Conservation (phyloP, 2,329 filamentous ascomycete species). For the Pseudofabraea citricarpa region DNA sequence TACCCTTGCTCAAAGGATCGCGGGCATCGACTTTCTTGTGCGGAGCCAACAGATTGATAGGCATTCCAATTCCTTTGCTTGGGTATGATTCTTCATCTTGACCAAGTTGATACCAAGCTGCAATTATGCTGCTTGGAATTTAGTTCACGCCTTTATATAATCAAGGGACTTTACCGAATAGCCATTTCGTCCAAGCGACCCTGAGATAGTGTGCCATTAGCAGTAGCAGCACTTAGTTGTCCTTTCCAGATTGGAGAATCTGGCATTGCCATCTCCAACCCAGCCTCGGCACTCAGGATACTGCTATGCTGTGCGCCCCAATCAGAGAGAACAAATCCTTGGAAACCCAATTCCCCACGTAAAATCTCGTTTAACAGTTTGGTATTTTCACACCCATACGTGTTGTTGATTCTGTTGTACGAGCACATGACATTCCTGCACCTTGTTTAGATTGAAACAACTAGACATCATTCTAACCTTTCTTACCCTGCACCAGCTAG, state of each 20-base stretch:
- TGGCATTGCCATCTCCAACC: background rate
- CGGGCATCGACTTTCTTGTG: background rate
- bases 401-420: background rate
- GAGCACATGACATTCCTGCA: background rate
- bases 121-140: background rate
- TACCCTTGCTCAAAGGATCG: background rate
- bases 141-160: no score
- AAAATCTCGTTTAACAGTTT: background rate
- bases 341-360: background rate
- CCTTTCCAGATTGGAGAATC: background rate
- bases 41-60: background rate
- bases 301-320: background rate
- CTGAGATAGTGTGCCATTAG: background rate
- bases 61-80: no score
- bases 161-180: no score
- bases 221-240: background rate
- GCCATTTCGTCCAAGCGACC: background rate
- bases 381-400: background rate
- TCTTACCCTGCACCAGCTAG: constrained; percentile 68
- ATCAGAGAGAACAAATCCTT: background rate
- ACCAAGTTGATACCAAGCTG: background rate
- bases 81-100: no score
- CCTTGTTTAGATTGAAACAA: background rate
- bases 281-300: background rate
- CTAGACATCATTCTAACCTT: no score